Base-by-base conservation (phyloP, 2,329 filamentous ascomycete genomes). In the Neospermospora avenae region DNA sequence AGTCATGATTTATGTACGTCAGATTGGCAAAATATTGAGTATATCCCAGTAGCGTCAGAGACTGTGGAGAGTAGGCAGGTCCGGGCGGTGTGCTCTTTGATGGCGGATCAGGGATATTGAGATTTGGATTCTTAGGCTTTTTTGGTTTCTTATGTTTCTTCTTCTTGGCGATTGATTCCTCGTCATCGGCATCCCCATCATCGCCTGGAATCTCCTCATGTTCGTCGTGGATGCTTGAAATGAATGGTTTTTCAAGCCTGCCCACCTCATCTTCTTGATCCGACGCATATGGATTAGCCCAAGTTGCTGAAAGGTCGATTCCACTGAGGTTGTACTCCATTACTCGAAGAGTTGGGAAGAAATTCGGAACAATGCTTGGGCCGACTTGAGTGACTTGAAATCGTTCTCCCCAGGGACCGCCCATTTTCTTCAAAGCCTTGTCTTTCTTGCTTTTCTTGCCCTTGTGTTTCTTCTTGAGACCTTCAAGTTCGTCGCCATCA, bases 21-120 rank as follows among this genome's bases (percentile, higher is more conserved):
- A 99, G 77, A 73, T 99, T 99, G 62, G 93, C 92, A 74, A 86
- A 97, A 74, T 96, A 97, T 70, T 99, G 95, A 3, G 86, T 91
- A 74, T 91, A 97, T 4, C 90, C 86, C 3, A 88, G 81, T 63
- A 93, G 79, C 0, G 91, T 90, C 39, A 98, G 79, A 0, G 90
- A 79, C 72, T 99, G 95, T 7, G 89, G 86, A 20, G 87, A 91
- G 75, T 99, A 98, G 7, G 91, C 95, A 0, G 95, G 95, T 0
- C 95, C 95, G 0, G 93, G 93, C 5, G 85, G 84, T 7, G 88
- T 76, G 1, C 83, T 82, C 68, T 88, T 86, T 0, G 90, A 84
- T 2, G 95, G 95, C 1, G 87, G 84, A 0, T 84, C 75, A 0
- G 95, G 95, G 13, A 90, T 74, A 46, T 80, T 75, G 52, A 91